These are phyloP conservation scores for Globisporangium rhizosaccharum DNA, from an alignment of 352 stramenopile genomes.

Conservation along the genomic window DNA sequence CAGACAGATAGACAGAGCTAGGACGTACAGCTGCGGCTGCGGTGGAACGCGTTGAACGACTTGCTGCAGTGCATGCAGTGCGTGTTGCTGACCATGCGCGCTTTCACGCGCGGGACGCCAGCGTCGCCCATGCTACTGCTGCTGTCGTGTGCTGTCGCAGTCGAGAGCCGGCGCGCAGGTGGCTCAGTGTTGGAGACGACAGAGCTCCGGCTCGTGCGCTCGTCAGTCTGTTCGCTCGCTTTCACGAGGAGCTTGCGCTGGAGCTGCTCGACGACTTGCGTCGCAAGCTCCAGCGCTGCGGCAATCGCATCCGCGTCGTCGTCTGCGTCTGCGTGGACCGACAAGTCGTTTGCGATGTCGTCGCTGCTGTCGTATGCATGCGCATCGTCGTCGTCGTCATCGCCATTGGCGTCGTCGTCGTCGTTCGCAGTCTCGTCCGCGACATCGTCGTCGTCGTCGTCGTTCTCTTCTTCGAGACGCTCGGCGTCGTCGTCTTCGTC, in stretches of 20 bases:
- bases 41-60: slow-evolving; percentile 70
- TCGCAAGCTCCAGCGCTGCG: slow-evolving; percentile 45
- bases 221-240: slow-evolving; percentile 36
- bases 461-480: slow-evolving; percentile 20
- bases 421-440: slow-evolving; percentile 32
- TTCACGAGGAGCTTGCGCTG: slow-evolving; percentile 50
- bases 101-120: slow-evolving; percentile 39
- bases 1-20: neutral
- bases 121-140: slow-evolving; percentile 7
- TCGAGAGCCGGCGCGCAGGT: neutral
- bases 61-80: slow-evolving; percentile 50
- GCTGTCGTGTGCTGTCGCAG: neutral
- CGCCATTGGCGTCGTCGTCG: slow-evolving; percentile 20
- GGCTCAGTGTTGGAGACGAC: slow-evolving; percentile 1
- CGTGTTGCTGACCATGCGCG: slow-evolving; percentile 22
- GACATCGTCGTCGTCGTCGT: slow-evolving; percentile 48
- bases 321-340: slow-evolving; percentile 11
- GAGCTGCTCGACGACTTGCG: slow-evolving; percentile 50
- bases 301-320: slow-evolving; percentile 41
- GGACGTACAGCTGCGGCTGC: slow-evolving; percentile 43
- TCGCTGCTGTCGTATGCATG: slow-evolving; percentile 10
- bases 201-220: slow-evolving; percentile 15
- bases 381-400: slow-evolving; percentile 21
- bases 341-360: slow-evolving; percentile 10
- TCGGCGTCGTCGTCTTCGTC: slow-evolving; percentile 18